A percentile compares a stretch with the other conserved stretches of the same genome.
Evolutionary conservation across 2,329 filamentous ascomycete species (phyloP).

Genomic region (Aspergillus quadrilineatus): DNA sequence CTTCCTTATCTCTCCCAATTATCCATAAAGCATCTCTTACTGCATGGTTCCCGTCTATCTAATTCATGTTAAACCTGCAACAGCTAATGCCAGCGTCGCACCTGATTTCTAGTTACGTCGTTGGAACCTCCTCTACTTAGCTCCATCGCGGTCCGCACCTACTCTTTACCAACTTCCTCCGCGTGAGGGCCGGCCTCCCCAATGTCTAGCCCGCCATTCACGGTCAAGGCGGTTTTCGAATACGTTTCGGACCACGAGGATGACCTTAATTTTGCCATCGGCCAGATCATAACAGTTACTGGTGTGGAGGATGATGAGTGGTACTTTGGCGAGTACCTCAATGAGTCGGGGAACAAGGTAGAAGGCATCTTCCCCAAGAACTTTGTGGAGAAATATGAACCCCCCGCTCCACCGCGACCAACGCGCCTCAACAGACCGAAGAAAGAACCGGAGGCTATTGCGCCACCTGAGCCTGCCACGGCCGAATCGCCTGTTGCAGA

Average conservation of each 20-base stretch:
- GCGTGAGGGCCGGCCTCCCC: slow-evolving; percentile 38
- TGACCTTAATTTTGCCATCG: slow-evolving; percentile 80
- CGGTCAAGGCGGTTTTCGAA: slow-evolving; percentile 93
- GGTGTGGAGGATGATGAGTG: slow-evolving; percentile 91
- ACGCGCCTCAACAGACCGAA: slow-evolving; percentile 67
- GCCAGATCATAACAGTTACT: slow-evolving; percentile 90
- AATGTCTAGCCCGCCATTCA: slow-evolving; percentile 75
- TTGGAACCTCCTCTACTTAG: slow-evolving; percentile 9
- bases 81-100: slow-evolving; percentile 20
- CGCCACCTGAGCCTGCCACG: slow-evolving; percentile 37
- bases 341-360: slow-evolving; percentile 69
- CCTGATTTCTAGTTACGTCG: slow-evolving; percentile 10
- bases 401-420: slow-evolving; percentile 82
- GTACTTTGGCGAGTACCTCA: slow-evolving; percentile 85
- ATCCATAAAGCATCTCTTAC: slow-evolving; percentile 13
- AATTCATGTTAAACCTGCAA: slow-evolving; percentile 21
- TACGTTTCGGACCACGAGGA: slow-evolving; percentile 92
- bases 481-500: slow-evolving; percentile 27
- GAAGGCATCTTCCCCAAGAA: slow-evolving; percentile 93
- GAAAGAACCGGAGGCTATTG: slow-evolving; percentile 54
- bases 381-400: slow-evolving; percentile 96
- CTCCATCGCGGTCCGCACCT: slow-evolving; percentile 12
- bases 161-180: slow-evolving; percentile 16
- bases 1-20: slow-evolving; percentile 23
- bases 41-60: slow-evolving; percentile 22